Percentiles rank a stretch among this genome's conserved stretches.
Evolutionary conservation across 2,329 filamentous ascomycete genomes (phyloP).

Genomic region (Colletotrichum acutatum): DNA sequence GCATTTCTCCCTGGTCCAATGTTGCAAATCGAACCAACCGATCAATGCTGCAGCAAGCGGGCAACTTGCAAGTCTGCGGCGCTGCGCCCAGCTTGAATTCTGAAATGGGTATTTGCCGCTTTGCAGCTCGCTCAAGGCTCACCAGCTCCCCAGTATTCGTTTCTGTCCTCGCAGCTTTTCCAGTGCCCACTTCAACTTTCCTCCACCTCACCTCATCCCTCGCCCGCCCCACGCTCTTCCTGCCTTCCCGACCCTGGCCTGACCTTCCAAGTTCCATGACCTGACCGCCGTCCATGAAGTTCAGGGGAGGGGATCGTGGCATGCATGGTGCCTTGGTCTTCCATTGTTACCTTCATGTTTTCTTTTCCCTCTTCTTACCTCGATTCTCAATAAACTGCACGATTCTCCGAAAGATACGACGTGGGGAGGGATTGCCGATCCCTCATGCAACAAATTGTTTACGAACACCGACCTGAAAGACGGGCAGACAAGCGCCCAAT

Average conservation of each 20-base stretch:
- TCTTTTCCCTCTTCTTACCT: neutral
- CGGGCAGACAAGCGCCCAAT: neutral
- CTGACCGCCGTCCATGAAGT: neutral
- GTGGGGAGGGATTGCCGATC: neutral
- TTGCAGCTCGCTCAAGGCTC: neutral
- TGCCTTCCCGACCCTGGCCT: neutral
- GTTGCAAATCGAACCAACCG: slow-evolving; percentile 8
- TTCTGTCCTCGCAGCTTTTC: neutral
- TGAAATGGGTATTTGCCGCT: neutral
- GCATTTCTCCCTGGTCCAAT: slow-evolving; percentile 14
- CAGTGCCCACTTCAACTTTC: neutral
- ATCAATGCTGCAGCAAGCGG: neutral
- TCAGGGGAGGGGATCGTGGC: neutral
- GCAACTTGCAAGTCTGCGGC: neutral
- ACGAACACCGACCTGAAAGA: neutral
- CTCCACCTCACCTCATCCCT: neutral
- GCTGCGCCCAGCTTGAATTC: neutral
- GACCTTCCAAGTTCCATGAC: neutral
- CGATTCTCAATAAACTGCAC: neutral
- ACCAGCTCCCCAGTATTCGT: slow-evolving; percentile 6
- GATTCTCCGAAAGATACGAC: neutral
- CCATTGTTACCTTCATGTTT: neutral
- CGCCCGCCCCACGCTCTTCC: neutral
- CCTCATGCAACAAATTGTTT: neutral
- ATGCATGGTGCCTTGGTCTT: neutral